These are phyloP conservation scores for Strobilomyces echinocephalus DNA, from an alignment of 768 basidiomycete species.

Conservation along the genomic window DNA sequence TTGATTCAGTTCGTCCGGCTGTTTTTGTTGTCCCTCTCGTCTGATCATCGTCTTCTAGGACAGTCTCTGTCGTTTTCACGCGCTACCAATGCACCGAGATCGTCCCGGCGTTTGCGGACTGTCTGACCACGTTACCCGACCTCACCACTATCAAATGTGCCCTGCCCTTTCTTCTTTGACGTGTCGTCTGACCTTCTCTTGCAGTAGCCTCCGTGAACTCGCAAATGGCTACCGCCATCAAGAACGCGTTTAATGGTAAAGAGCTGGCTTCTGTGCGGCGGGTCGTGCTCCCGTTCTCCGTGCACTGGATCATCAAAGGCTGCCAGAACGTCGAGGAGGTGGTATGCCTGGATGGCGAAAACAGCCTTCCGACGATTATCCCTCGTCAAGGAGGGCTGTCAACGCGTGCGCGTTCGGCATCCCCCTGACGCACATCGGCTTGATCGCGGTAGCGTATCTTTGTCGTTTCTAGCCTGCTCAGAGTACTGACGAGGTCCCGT, in stretches of 20 bases:
- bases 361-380: too few relatives aligned
- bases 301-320: slow-evolving; percentile 9
- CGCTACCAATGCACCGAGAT: not conserved
- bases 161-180: too few relatives aligned
- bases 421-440: not conserved
- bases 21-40: too few relatives aligned
- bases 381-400: slow-evolving; percentile 4
- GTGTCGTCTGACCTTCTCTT: too few relatives aligned
- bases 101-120: slow-evolving; percentile 5
- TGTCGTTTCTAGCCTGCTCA: too few relatives aligned
- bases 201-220: too few relatives aligned
- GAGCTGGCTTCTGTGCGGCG: slow-evolving; percentile 5
- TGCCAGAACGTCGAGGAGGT: slow-evolving; percentile 13
- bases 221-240: slow-evolving; percentile 1
- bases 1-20: slow-evolving; percentile 4
- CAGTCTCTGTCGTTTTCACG: not conserved
- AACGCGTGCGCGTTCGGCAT: slow-evolving; percentile 2
- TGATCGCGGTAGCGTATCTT: too few relatives aligned
- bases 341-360: too few relatives aligned
- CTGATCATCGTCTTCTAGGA: not conserved
- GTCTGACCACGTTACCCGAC: not conserved
- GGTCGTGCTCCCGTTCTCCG: slow-evolving; percentile 2
- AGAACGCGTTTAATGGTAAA: slow-evolving; percentile 5
- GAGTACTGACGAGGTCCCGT: too few relatives aligned
- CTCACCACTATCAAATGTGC: too few relatives aligned